phyloP scores from a whole-genome alignment of 2,329 filamentous ascomycete species.

The Akanthomyces muscarius region DNA sequence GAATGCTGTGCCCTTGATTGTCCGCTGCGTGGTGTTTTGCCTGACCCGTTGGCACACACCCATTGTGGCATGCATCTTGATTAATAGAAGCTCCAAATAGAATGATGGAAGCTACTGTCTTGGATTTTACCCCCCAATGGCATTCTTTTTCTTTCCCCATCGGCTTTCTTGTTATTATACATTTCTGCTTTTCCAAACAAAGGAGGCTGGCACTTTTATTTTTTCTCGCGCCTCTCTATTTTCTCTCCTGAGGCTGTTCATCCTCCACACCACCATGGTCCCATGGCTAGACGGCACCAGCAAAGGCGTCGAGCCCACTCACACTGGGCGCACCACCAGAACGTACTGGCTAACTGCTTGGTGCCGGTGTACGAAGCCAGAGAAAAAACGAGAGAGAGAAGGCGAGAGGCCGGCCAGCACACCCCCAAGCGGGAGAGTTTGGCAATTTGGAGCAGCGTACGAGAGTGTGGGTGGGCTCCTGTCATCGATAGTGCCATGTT shows the following conservation, averaged over 20 bases:
- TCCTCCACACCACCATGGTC: conserved; percentile 4
- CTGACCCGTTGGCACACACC: too few relatives aligned
- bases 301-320: not conserved
- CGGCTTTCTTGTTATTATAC: not conserved
- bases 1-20: not conserved
- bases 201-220: not conserved
- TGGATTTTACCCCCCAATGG: not conserved
- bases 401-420: not conserved
- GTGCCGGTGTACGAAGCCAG: too few relatives aligned
- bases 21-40: not conserved
- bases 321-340: not conserved
- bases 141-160: not conserved
- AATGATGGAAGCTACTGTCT: not conserved
- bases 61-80: not conserved
- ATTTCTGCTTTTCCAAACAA: not conserved
- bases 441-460: too few relatives aligned
- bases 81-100: too few relatives aligned
- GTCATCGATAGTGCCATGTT: not conserved
- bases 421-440: not conserved
- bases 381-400: not conserved
- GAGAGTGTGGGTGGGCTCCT: not conserved
- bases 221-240: not conserved
- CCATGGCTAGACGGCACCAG: not conserved
- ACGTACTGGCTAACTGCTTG: not conserved
- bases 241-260: not conserved